Percentiles rank a stretch among this genome's conserved stretches.
Evolutionary conservation across 768 basidiomycete species (phyloP).

Genomic region (Podaxis sp.): DNA sequence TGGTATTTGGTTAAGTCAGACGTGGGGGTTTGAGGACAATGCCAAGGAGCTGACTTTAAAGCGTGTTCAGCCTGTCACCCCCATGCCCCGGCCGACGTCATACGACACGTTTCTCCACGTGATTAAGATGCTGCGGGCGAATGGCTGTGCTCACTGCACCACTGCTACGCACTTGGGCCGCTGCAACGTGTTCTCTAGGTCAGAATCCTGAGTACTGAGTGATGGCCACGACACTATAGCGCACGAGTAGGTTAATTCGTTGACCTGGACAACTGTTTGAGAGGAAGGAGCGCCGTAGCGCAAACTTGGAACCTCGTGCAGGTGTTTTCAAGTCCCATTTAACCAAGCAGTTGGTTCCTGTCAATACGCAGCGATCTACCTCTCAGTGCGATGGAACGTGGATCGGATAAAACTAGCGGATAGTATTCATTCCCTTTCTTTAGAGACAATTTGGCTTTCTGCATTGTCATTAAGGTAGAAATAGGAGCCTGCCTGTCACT

Average conservation of each 20-base stretch:
- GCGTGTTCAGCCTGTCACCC: too few species aligned
- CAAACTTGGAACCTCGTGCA: too few species aligned
- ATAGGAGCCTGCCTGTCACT: neutral
- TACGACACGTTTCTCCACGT: conserved; percentile 12
- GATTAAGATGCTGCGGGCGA: neutral
- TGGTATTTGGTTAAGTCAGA: neutral
- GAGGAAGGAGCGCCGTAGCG: too few species aligned
- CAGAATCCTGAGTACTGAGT: neutral
- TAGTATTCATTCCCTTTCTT: too few species aligned
- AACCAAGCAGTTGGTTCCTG: too few species aligned
- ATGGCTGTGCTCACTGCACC: neutral
- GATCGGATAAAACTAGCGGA: neutral
- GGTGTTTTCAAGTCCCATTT: too few species aligned
- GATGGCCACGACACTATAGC: too few species aligned
- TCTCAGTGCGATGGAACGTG: neutral
- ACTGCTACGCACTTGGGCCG: neutral
- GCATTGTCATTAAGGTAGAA: neutral
- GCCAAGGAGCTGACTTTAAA: neutral
- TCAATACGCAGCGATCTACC: neutral
- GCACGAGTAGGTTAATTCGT: too few species aligned
- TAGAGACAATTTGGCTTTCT: too few species aligned
- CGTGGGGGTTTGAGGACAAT: neutral
- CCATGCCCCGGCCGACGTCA: neutral
- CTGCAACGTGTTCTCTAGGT: neutral
- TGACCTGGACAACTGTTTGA: too few species aligned